A percentile compares a stretch with the other conserved stretches of the same genome.
Evolutionary conservation across 306 rosid species (phyloP).

Genomic region (Luffa acutangula): DNA sequence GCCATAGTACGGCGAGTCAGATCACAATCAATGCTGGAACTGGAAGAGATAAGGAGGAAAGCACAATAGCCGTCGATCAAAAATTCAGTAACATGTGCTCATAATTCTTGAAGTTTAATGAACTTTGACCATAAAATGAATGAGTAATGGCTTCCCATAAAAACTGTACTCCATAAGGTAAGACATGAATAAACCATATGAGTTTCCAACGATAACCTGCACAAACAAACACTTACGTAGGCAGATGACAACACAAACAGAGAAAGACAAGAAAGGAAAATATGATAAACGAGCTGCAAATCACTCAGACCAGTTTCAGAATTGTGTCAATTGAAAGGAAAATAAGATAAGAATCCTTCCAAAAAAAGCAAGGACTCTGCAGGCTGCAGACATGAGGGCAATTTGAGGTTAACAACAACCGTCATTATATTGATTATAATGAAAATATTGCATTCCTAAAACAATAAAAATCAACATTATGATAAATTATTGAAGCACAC

Average conservation of each 20-base stretch:
- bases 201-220: not conserved
- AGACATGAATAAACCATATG: not conserved
- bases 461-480: not conserved
- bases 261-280: not conserved
- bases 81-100: not conserved
- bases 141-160: not conserved
- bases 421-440: not conserved
- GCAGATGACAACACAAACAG: not conserved
- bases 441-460: not conserved
- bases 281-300: not conserved
- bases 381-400: not conserved
- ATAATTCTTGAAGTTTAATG: not conserved
- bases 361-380: not conserved
- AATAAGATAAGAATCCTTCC: not conserved
- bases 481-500: not conserved
- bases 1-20: not conserved
- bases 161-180: not conserved
- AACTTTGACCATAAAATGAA: not conserved
- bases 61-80: not conserved
- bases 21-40: not conserved
- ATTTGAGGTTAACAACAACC: not conserved
- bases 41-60: slow-evolving; percentile 4
- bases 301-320: not conserved
- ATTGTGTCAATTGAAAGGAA: not conserved
- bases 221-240: not conserved